Conservation (phyloP, 495 filamentous ascomycete species). For the Hypomontagnella monticulosa region DNA sequence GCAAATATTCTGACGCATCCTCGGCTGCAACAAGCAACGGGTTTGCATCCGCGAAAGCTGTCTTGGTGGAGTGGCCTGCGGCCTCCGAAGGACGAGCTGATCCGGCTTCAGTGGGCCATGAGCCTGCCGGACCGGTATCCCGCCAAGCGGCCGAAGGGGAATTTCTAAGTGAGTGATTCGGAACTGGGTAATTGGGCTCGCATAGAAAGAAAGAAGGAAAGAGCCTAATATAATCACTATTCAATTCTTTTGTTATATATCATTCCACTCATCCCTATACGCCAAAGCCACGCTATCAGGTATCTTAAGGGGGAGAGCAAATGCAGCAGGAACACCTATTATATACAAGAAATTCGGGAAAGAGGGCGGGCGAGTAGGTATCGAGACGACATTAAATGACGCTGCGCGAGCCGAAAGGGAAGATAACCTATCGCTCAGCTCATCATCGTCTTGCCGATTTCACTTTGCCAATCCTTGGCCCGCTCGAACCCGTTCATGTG, state of each 20-base stretch:
- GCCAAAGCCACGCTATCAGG: slow-evolving; percentile 20
- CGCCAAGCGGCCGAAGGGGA: slow-evolving; percentile 32
- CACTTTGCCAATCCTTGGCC: slow-evolving; percentile 82
- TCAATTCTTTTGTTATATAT: slow-evolving; percentile 20
- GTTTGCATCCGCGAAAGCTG: slow-evolving; percentile 26
- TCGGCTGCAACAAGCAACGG: slow-evolving; percentile 39
- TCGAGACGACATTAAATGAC: not conserved
- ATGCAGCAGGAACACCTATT: slow-evolving; percentile 9
- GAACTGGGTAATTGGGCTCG: not conserved
- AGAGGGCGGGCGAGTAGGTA: not conserved
- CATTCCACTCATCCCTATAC: slow-evolving; percentile 13
- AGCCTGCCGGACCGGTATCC: slow-evolving; percentile 29
- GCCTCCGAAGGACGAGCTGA: slow-evolving; percentile 21
- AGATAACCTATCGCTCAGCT: slow-evolving; percentile 26
- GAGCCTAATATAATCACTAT: slow-evolving; percentile 5
- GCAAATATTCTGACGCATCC: slow-evolving; percentile 30
- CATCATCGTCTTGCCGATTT: slow-evolving; percentile 83
- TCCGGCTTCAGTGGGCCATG: slow-evolving; percentile 30
- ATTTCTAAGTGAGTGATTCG: not conserved
- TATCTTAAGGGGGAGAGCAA: slow-evolving; percentile 19
- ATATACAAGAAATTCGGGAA: slow-evolving; percentile 30
- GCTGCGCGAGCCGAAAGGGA: not conserved
- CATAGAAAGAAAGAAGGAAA: not conserved
- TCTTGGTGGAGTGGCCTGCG: slow-evolving; percentile 19
- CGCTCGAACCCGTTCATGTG: slow-evolving; percentile 91